These are phyloP conservation scores for Delonix regia DNA, from an alignment of 306 rosid species.

Conservation along the genomic window DNA sequence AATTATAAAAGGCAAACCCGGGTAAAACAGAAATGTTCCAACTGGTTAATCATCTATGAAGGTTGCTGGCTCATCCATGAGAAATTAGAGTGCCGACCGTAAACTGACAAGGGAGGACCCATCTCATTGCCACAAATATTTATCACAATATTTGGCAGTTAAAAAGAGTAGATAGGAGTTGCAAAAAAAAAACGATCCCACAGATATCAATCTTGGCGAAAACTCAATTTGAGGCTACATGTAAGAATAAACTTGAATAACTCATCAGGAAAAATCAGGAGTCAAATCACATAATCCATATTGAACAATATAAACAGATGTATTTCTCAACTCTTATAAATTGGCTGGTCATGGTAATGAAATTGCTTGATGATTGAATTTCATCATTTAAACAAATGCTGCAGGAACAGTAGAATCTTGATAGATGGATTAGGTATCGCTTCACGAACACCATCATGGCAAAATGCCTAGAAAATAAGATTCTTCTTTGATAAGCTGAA, in stretches of 20 bases:
- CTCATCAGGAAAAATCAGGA: not conserved
- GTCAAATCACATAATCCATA: conserved; percentile 21
- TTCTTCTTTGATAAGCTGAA: not conserved
- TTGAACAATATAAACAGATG: not conserved
- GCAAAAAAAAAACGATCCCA: not conserved
- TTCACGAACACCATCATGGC: not conserved
- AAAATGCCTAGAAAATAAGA: not conserved
- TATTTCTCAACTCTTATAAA: not conserved
- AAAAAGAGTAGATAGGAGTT: not conserved
- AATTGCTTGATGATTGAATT: not conserved
- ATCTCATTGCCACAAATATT: not conserved
- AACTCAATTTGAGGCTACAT: conserved; percentile 28
- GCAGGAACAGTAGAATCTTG: not conserved
- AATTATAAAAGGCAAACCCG: not conserved
- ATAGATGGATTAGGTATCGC: not conserved
- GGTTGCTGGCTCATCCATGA: not conserved
- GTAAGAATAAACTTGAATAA: conserved; percentile 32
- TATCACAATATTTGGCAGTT: not conserved
- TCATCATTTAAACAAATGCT: not conserved
- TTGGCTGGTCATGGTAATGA: not conserved
- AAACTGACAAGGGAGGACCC: not conserved
- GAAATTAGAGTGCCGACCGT: not conserved
- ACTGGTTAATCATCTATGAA: not conserved
- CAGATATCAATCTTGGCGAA: not conserved
- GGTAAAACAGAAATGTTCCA: not conserved